Evolutionary conservation across 768 basidiomycete species (phyloP).

Genomic region (Sporobolomyces phaffii): DNA sequence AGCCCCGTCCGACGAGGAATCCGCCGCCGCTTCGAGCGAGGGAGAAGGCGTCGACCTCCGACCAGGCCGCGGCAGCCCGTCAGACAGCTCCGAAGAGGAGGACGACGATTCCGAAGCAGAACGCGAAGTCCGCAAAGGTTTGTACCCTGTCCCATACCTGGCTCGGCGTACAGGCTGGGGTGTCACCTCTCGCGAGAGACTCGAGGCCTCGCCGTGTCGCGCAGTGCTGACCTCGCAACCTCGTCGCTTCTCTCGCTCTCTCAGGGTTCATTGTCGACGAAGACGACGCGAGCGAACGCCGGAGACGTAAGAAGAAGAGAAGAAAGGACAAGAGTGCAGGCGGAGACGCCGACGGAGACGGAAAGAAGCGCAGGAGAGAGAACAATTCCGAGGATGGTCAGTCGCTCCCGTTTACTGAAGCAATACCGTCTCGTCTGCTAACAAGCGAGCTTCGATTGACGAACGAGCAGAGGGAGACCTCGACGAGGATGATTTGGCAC

Average conservation of each 20-base stretch:
- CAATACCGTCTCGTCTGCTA: background rate
- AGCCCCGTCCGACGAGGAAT: conserved; percentile 7
- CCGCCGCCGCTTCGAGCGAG: conserved; percentile 3
- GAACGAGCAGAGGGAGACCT: conserved; percentile 46
- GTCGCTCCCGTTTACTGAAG: no score
- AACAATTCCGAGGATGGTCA: conserved; percentile 29
- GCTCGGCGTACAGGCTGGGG: background rate
- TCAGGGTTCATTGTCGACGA: conserved; percentile 40
- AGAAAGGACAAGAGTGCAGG: conserved; percentile 2
- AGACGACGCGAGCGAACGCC: conserved; percentile 14
- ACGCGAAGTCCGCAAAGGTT: conserved; percentile 27
- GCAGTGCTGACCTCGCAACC: background rate
- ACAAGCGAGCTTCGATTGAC: background rate
- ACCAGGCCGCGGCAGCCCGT: background rate
- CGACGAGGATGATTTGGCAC: conserved; percentile 82
- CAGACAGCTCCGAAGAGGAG: conserved; percentile 33
- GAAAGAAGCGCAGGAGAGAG: conserved; percentile 15
- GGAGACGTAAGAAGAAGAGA: conserved; percentile 27
- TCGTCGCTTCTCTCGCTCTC: background rate
- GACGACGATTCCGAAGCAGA: conserved; percentile 35
- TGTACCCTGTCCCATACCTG: background rate
- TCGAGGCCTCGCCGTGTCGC: no score
- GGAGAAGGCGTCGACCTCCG: conserved; percentile 26
- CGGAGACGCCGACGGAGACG: conserved; percentile 7
- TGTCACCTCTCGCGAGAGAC: no score